phyloP scores from a whole-genome alignment of 129 eudicot species.

The Pseudognaphalium luteoalbum region DNA sequence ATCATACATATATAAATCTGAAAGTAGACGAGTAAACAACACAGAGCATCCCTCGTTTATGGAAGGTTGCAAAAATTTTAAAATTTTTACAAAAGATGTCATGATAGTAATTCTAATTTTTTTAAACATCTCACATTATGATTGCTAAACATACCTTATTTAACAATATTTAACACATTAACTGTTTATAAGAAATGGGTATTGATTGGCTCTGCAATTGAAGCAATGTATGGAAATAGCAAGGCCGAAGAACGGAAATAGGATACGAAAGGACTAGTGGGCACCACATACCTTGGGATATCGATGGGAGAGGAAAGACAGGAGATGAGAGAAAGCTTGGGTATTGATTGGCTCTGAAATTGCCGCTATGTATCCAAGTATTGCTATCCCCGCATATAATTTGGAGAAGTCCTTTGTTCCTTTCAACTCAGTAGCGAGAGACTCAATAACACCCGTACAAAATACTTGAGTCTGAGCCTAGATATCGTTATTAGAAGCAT shows the following conservation, averaged over 20 bases:
- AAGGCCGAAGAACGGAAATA: not conserved
- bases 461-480: constrained; percentile 72
- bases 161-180: not conserved
- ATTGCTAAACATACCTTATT: not conserved
- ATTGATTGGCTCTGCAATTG: too few relatives aligned
- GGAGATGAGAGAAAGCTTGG: constrained; percentile 69
- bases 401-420: constrained; percentile 91
- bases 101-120: too few relatives aligned
- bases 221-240: not conserved
- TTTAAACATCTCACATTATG: too few relatives aligned
- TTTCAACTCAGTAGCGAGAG: constrained; percentile 65
- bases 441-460: constrained; percentile 72
- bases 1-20: not conserved
- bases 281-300: constrained; percentile 70
- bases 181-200: not conserved
- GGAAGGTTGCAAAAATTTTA: not conserved
- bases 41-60: not conserved
- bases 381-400: constrained; percentile 81
- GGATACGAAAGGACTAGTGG: not conserved
- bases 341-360: constrained; percentile 56
- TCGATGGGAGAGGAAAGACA: constrained; percentile 81
- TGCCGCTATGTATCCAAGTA: constrained; percentile 93
- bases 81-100: too few relatives aligned
- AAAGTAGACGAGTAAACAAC: not conserved
- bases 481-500: constrained; percentile 6